A percentile compares a stretch with the other conserved stretches of the same genome.
These are phyloP conservation scores for Penicillium antarcticum DNA, from an alignment of 495 filamentous ascomycete genomes.

Conservation along the genomic window DNA sequence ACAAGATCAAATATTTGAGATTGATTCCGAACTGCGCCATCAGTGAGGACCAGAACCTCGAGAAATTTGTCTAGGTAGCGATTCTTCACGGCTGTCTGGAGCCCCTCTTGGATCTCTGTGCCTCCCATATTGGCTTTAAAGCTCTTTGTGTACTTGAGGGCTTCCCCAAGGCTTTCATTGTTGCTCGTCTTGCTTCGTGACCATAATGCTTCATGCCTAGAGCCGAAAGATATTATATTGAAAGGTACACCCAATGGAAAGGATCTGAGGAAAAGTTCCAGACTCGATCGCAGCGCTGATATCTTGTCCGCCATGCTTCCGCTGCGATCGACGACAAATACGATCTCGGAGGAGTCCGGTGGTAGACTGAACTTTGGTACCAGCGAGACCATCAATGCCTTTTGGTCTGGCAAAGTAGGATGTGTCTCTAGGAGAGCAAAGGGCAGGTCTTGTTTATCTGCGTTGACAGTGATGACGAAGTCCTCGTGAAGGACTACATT, in stretches of 20 bases:
- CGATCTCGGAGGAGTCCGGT: constrained; percentile 3
- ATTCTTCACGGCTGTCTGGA: neutral
- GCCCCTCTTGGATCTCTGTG: constrained; percentile 1
- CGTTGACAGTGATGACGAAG: constrained; percentile 32
- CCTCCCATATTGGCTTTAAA: neutral
- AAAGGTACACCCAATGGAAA: constrained; percentile 5
- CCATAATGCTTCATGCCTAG: neutral
- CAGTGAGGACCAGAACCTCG: constrained; percentile 9
- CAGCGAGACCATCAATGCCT: constrained; percentile 10
- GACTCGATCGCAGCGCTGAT: neutral
- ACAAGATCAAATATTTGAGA: neutral
- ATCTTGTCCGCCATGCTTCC: constrained; percentile 5
- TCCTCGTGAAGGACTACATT: constrained; percentile 45
- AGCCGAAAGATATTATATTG: constrained; percentile 2
- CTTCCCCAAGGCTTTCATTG: neutral
- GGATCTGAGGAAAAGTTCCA: constrained; percentile 3
- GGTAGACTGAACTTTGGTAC: constrained; percentile 8
- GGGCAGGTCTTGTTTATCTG: constrained; percentile 4
- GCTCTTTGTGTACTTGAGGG: neutral
- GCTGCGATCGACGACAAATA: constrained; percentile 10
- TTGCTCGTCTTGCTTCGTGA: neutral
- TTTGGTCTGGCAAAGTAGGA: constrained; percentile 3
- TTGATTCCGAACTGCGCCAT: constrained; percentile 1
- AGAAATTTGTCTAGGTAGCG: neutral
- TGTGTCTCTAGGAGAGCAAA: constrained; percentile 10